phyloP scores from a whole-genome alignment of 164 flowering plant genomes.

The Platanus orientalis region DNA sequence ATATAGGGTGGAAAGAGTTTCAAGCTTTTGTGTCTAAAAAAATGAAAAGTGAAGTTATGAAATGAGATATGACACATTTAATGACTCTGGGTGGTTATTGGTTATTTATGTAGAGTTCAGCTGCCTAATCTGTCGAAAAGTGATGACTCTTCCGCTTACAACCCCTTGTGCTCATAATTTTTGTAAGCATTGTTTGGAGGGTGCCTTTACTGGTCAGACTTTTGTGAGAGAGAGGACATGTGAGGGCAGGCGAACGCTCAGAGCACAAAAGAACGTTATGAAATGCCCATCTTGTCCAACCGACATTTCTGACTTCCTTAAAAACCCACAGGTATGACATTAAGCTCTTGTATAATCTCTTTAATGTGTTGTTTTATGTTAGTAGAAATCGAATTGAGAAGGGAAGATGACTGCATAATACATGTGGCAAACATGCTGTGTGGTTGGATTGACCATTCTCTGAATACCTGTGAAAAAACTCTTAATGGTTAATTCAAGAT shows the following conservation, averaged over 20 bases:
- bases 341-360: not conserved
- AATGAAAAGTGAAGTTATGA: too few species aligned
- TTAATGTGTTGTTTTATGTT: too few species aligned
- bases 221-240: constrained; percentile 51
- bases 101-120: constrained; percentile 52
- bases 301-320: constrained; percentile 72
- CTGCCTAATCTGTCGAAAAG: constrained; percentile 63
- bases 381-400: too few species aligned
- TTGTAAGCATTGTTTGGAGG: constrained; percentile 83
- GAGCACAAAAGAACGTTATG: constrained; percentile 68
- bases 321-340: constrained; percentile 63
- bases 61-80: too few species aligned
- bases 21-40: too few species aligned
- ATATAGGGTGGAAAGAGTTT: too few species aligned
- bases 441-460: too few species aligned
- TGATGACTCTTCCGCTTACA: constrained; percentile 69
- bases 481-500: too few species aligned
- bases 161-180: constrained; percentile 97
- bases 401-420: too few species aligned
- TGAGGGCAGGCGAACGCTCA: constrained; percentile 54
- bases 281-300: constrained; percentile 67
- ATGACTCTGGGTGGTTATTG: too few species aligned
- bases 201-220: constrained; percentile 58
- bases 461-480: too few species aligned
- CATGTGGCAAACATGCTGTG: too few species aligned